A percentile compares a stretch with the other conserved stretches of the same genome.
These are phyloP conservation scores for Leishmania martiniquensis DNA, from an alignment of 208 protist genomes.

Conservation along the genomic window DNA sequence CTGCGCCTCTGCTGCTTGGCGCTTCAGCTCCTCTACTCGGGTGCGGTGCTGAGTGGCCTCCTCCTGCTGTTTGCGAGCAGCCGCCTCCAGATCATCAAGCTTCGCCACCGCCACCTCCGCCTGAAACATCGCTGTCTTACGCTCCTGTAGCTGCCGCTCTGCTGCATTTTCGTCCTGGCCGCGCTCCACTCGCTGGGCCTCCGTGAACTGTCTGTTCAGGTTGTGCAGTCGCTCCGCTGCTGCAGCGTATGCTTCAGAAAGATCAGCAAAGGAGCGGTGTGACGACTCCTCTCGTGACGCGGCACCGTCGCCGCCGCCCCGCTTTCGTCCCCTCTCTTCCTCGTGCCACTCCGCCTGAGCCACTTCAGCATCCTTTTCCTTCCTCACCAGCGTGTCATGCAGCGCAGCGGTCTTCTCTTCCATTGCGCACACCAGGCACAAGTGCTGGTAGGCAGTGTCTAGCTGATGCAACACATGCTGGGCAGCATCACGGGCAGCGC, in stretches of 20 bases:
- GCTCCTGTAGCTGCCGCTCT: slow-evolving; percentile 38
- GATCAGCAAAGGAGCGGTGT: slow-evolving; percentile 45
- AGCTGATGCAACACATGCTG: slow-evolving; percentile 25
- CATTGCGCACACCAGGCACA: slow-evolving; percentile 24
- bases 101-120: slow-evolving; percentile 45
- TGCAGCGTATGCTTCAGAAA: slow-evolving; percentile 54
- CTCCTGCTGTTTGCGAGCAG: slow-evolving; percentile 22
- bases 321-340: neutral
- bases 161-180: slow-evolving; percentile 37
- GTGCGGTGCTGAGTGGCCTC: slow-evolving; percentile 36
- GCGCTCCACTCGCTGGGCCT: slow-evolving; percentile 56
- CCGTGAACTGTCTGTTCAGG: slow-evolving; percentile 61
- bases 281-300: neutral
- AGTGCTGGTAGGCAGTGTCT: slow-evolving; percentile 17
- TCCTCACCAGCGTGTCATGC: slow-evolving; percentile 23
- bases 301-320: neutral
- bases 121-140: slow-evolving; percentile 40
- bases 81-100: slow-evolving; percentile 43
- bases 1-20: slow-evolving; percentile 13
- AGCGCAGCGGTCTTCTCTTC: slow-evolving; percentile 24
- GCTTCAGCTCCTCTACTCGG: slow-evolving; percentile 42
- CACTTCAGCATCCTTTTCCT: slow-evolving; percentile 21
- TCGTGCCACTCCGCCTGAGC: neutral
- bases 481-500: slow-evolving; percentile 11
- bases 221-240: slow-evolving; percentile 49